These are phyloP conservation scores for Desmodesmus armatus DNA, from an alignment of 139 green algal genomes.

Conservation along the genomic window DNA sequence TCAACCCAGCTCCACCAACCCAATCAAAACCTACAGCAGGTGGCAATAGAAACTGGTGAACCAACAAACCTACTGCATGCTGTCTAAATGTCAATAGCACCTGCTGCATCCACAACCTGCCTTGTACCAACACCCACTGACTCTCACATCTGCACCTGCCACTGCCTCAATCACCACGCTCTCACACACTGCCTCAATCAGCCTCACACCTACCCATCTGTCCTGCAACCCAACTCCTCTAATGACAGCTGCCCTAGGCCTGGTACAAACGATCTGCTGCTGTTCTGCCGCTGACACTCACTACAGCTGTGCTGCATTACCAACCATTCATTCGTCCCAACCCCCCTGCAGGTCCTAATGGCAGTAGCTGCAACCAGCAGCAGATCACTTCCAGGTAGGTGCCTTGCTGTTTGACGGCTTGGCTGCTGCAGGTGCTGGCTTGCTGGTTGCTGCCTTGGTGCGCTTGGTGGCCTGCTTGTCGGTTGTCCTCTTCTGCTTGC, in stretches of 20 bases:
- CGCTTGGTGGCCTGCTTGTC: background rate
- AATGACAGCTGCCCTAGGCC: background rate
- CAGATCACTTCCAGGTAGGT: background rate
- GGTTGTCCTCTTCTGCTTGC: background rate
- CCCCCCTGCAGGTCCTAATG: background rate
- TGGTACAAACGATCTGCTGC: background rate
- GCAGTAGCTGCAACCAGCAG: background rate
- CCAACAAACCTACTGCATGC: too few relatives aligned
- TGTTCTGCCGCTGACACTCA: background rate
- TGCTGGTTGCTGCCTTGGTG: background rate
- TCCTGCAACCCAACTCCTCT: background rate
- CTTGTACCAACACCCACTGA: too few relatives aligned
- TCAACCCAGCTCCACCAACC: too few relatives aligned
- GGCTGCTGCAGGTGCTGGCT: background rate
- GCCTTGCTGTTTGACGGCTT: background rate
- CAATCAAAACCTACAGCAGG: too few relatives aligned
- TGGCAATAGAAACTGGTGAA: too few relatives aligned
- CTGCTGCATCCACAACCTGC: too few relatives aligned
- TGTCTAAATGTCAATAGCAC: too few relatives aligned
- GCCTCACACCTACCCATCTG: too few relatives aligned
- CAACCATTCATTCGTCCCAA: background rate
- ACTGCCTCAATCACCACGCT: too few relatives aligned
- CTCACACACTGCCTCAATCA: too few relatives aligned
- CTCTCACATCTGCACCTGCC: too few relatives aligned
- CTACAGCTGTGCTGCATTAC: background rate